phyloP scores from a whole-genome alignment of 2,329 filamentous ascomycete genomes.

The Colletotrichum eremochloae region DNA sequence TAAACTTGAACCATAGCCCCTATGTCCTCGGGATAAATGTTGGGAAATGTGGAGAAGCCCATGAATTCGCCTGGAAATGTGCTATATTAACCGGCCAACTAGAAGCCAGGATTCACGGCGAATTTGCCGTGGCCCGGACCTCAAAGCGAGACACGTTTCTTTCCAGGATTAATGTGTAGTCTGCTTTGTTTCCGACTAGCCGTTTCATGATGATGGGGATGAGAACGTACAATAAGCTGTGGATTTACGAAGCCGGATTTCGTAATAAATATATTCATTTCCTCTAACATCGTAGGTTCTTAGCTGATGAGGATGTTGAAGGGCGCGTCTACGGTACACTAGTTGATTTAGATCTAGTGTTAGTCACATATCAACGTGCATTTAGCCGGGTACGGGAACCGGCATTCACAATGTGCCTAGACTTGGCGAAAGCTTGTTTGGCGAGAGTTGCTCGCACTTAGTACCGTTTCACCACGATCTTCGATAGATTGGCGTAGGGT shows the following conservation, averaged over 20 bases:
- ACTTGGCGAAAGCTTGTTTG: background rate
- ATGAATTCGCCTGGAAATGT: background rate
- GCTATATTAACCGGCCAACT: background rate
- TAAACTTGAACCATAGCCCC: background rate
- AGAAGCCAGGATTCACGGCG: background rate
- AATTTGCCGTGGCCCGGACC: background rate
- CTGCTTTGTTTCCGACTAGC: background rate
- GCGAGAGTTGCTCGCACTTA: background rate
- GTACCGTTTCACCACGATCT: background rate
- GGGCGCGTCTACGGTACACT: background rate
- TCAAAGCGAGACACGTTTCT: no score
- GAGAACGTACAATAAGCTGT: background rate
- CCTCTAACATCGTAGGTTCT: background rate
- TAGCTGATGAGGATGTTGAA: background rate
- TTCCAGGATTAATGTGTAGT: background rate
- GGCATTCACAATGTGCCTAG: background rate
- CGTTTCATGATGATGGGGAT: background rate
- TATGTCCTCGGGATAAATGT: background rate
- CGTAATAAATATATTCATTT: background rate
- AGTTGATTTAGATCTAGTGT: no score
- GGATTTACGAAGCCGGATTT: background rate
- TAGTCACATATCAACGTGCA: background rate
- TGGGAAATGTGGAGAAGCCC: no score
- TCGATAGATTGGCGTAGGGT: background rate
- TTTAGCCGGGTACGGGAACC: background rate